Percentiles rank a stretch among this genome's conserved stretches.
Evolutionary conservation across 2,329 filamentous ascomycete species (phyloP).

Genomic region (Ustulina deusta): DNA sequence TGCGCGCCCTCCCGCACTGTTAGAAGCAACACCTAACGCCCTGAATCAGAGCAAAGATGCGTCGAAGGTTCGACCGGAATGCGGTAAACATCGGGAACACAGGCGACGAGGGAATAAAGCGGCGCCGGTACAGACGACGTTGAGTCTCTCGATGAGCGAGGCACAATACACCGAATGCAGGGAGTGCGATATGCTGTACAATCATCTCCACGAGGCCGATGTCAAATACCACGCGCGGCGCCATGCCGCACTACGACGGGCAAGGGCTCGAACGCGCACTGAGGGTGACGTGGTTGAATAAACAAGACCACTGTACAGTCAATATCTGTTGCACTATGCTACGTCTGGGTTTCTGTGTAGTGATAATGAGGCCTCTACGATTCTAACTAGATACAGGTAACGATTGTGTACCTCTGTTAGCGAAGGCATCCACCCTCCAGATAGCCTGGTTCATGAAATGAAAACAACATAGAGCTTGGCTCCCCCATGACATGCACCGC

Average conservation of each 20-base stretch:
- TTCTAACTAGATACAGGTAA: background rate
- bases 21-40: conserved; percentile 30
- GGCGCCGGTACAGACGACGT: conserved; percentile 56
- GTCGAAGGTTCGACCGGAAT: conserved; percentile 27
- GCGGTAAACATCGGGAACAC: conserved; percentile 28
- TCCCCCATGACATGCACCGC: background rate
- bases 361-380: background rate
- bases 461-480: background rate
- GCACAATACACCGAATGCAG: conserved; percentile 57
- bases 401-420: background rate
- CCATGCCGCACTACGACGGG: conserved; percentile 50
- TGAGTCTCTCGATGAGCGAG: conserved; percentile 55
- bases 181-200: conserved; percentile 59
- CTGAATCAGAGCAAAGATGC: conserved; percentile 30
- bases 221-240: conserved; percentile 56
- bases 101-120: conserved; percentile 38
- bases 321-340: background rate
- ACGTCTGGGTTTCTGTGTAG: background rate
- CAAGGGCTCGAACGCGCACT: conserved; percentile 32
- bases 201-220: conserved; percentile 59
- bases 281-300: conserved; percentile 8
- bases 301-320: background rate
- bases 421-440: background rate
- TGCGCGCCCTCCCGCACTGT: background rate
- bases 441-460: background rate